Evolutionary conservation across 1,284 basidiomycete genomes (phyloP).

Genomic region (Mycena sp.): DNA sequence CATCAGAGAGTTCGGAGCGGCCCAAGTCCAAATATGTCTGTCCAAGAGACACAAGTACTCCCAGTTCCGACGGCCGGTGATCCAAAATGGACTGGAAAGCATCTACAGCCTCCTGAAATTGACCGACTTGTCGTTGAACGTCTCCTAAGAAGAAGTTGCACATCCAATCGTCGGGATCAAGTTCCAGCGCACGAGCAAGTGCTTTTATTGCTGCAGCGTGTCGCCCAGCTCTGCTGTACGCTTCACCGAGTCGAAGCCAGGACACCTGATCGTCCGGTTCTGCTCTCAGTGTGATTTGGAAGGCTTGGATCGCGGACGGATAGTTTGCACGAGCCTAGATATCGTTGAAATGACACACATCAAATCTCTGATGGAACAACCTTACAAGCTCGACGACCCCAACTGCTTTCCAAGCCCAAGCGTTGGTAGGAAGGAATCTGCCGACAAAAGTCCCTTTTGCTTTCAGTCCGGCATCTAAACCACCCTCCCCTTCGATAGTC

Average conservation of each 20-base stretch:
- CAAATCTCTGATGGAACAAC: slow-evolving; percentile 17
- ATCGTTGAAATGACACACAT: neutral
- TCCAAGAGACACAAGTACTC: slow-evolving; percentile 79
- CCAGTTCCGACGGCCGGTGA: slow-evolving; percentile 70
- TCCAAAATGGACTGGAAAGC: slow-evolving; percentile 71
- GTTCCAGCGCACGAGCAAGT: slow-evolving; percentile 76
- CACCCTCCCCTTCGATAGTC: slow-evolving; percentile 93
- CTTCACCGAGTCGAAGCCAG: slow-evolving; percentile 94
- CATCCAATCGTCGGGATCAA: slow-evolving; percentile 84
- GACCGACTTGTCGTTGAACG: slow-evolving; percentile 84
- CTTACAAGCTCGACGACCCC: slow-evolving; percentile 92
- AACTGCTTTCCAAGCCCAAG: slow-evolving; percentile 99
- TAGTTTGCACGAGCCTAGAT: slow-evolving; percentile 80
- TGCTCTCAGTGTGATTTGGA: slow-evolving; percentile 90
- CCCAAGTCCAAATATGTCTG: slow-evolving; percentile 83
- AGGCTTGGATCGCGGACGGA: slow-evolving; percentile 82
- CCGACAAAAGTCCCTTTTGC: slow-evolving; percentile 52
- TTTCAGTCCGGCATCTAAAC: slow-evolving; percentile 68
- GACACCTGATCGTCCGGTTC: slow-evolving; percentile 80
- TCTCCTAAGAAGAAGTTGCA: slow-evolving; percentile 88
- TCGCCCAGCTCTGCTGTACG: slow-evolving; percentile 89
- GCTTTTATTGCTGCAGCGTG: slow-evolving; percentile 93
- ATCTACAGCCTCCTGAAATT: slow-evolving; percentile 78
- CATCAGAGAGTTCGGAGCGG: slow-evolving; percentile 67
- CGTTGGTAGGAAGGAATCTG: slow-evolving; percentile 80